Evolutionary conservation across 495 filamentous ascomycete genomes (phyloP), one percentile per base, ranked within the genome.

Genomic region (Corynascus novoguineensis): DNA sequence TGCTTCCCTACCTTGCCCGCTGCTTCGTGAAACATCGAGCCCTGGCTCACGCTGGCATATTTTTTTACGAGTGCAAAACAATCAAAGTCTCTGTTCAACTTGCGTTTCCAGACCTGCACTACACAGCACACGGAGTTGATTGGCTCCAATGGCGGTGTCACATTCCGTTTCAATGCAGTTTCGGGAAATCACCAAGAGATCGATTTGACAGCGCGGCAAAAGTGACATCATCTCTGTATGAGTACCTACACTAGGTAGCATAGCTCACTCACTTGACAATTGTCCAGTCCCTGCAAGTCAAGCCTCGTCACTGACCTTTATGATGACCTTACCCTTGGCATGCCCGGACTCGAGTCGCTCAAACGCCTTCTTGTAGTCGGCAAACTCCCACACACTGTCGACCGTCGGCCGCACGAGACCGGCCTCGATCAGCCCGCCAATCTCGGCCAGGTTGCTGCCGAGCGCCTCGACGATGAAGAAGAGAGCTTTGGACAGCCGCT

Each of bases 291-390:
- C 38, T 5, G 22, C 50, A 12, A 12, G 24, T 58, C 50, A 64
- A 7, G 59, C 66, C 52, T 64, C 61, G 17, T 61, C 57, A 61
- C 59, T 62, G 27, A 64, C 60, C 58, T 65, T 65, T 44, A 92
- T 74, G 21, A 91, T 68, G 59, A 91, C 77, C 74, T 91, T 91
- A 1, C 87, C 87, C 62, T 76, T 84, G 24, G 82, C 73, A 35
- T 83, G 76, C 8, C 81, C 78, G 2, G 71, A 81, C 59, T 81
- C 84, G 59, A 90, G 68, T 64, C 73, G 81, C 67, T 80, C 80
- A 68, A 83, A 86, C 0, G 86, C 87, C 62, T 82, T 77, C 19
- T 79, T 73, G 15, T 73, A 80, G 31, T 89, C 79, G 15, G 80
- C 81, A 65, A 85, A 84, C 51, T 76, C 74, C 68, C 79, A 86